phyloP scores from a whole-genome alignment of 495 filamentous ascomycete genomes.

The Xylaria cubensis region DNA sequence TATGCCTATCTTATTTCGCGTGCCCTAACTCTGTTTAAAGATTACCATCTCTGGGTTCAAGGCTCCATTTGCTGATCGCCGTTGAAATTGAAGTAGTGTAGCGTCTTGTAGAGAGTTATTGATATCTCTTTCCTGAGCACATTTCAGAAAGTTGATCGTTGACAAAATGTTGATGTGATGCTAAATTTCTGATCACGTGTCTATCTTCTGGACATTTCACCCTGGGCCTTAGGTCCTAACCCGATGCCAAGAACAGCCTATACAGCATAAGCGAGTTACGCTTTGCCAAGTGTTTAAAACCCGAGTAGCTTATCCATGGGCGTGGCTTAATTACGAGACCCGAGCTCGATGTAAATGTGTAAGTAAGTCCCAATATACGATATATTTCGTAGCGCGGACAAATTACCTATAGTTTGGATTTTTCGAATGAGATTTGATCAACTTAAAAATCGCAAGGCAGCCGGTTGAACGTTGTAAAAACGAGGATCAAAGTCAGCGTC shows the following conservation, averaged over 20 bases:
- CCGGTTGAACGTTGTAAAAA: background rate
- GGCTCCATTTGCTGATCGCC: too few relatives aligned
- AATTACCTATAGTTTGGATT: too few relatives aligned
- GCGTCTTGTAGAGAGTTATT: too few relatives aligned
- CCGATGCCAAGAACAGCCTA: background rate
- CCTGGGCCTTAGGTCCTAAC: background rate
- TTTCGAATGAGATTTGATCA: background rate
- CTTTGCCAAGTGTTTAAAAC: background rate
- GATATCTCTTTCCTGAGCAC: background rate
- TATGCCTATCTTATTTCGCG: too few relatives aligned
- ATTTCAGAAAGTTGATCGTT: background rate
- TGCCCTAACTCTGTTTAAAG: too few relatives aligned
- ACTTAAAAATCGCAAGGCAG: background rate
- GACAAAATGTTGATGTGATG: background rate
- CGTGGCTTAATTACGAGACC: background rate
- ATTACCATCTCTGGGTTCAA: too few relatives aligned
- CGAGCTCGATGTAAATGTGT: background rate
- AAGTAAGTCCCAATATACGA: background rate
- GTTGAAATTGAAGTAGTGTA: too few relatives aligned
- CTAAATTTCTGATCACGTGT: background rate
- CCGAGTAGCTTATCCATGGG: background rate
- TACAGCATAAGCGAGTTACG: background rate
- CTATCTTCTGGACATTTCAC: background rate
- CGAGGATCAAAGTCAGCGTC: background rate
- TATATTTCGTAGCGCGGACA: background rate